Evolutionary conservation across 805 yeast species (phyloP).

Genomic region (Lipomyces sp.): DNA sequence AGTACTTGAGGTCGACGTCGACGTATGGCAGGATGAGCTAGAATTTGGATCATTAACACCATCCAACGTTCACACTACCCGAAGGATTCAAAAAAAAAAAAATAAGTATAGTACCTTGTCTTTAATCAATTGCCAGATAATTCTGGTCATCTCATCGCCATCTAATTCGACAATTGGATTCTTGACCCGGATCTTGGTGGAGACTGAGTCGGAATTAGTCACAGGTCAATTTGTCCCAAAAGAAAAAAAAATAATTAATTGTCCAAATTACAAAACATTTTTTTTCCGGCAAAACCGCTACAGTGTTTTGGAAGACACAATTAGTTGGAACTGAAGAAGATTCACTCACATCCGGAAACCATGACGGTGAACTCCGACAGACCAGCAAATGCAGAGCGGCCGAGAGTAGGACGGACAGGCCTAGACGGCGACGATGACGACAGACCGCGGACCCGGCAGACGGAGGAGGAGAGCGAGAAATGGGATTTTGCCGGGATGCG

Average conservation of each 20-base stretch:
- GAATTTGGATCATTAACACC: background rate
- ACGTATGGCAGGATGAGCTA: slow-evolving; percentile 78
- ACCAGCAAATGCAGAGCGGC: background rate
- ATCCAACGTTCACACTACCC: too few species aligned
- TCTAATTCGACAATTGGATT: slow-evolving; percentile 96
- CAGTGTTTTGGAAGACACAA: background rate
- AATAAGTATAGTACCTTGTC: slow-evolving; percentile 52
- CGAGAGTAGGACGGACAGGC: slow-evolving; percentile 1
- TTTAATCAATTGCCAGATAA: slow-evolving; percentile 90
- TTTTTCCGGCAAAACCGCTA: too few species aligned
- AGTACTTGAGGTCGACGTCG: slow-evolving; percentile 86
- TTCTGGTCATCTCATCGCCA: slow-evolving; percentile 97
- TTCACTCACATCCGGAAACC: slow-evolving; percentile 12
- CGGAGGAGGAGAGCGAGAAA: background rate
- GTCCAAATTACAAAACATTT: background rate
- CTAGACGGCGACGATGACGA: background rate
- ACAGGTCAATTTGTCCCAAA: background rate
- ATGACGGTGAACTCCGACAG: slow-evolving; percentile 1
- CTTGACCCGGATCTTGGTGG: slow-evolving; percentile 70
- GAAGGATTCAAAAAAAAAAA: background rate
- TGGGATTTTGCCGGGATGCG: background rate
- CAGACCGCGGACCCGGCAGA: background rate
- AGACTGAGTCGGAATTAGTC: slow-evolving; percentile 17
- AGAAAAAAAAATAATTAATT: background rate
- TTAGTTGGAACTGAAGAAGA: background rate